Conservation (phyloP, 495 filamentous ascomycete species). For the Parathielavia appendiculata region DNA sequence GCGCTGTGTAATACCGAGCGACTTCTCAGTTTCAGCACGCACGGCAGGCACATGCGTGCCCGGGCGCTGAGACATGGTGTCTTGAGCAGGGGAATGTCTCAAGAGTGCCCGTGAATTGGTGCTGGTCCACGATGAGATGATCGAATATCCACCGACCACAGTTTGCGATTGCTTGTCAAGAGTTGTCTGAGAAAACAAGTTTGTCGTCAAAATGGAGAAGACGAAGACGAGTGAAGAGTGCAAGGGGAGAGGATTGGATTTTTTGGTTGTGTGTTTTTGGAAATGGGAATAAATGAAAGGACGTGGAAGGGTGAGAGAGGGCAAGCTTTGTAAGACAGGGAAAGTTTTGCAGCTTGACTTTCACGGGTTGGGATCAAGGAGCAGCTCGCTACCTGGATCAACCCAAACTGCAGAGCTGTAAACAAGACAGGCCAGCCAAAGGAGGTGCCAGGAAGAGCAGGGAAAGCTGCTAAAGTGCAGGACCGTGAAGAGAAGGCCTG, state of each 20-base stretch:
- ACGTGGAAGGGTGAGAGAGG: not conserved
- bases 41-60: constrained; percentile 33
- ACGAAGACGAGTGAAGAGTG: not conserved
- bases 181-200: not conserved
- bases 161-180: constrained; percentile 7
- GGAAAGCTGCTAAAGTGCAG: not conserved
- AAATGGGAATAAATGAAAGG: not conserved
- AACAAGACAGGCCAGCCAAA: not conserved
- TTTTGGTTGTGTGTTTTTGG: not conserved
- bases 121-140: not conserved
- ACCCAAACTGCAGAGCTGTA: not conserved
- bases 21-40: constrained; percentile 32
- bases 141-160: constrained; percentile 1
- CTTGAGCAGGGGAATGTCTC: constrained; percentile 13
- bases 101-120: not conserved
- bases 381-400: too few relatives aligned
- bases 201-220: constrained; percentile 1
- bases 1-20: constrained; percentile 35
- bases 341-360: not conserved
- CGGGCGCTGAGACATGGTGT: constrained; percentile 26
- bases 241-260: not conserved
- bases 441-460: not conserved
- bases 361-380: not conserved
- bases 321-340: not conserved
- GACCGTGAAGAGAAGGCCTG: not conserved